Conservation (phyloP, 1,284 basidiomycete genomes). For the Laetiporus sulphureus region DNA sequence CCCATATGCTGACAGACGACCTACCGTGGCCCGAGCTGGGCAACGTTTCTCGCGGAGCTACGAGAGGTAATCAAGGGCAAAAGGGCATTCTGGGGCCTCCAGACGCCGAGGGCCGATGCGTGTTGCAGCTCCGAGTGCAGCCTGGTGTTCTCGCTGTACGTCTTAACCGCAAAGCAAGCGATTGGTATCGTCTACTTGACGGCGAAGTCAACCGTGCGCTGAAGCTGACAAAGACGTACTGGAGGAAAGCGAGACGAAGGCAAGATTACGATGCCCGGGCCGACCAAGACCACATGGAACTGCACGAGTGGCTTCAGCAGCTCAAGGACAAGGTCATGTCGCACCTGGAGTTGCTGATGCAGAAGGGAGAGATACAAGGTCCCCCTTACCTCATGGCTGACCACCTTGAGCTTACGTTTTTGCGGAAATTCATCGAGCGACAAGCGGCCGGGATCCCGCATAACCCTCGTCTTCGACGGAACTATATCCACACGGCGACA, state of each 20-base stretch:
- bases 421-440: constrained; percentile 73
- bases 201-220: constrained; percentile 68
- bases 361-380: constrained; percentile 76
- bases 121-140: constrained; percentile 70
- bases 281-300: constrained; percentile 80
- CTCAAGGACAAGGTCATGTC: constrained; percentile 82
- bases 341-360: constrained; percentile 74
- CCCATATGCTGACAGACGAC: constrained; percentile 56
- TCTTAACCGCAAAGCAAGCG: constrained; percentile 65
- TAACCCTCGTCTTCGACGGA: constrained; percentile 63
- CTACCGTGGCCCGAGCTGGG: constrained; percentile 78
- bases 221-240: constrained; percentile 77
- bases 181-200: constrained; percentile 73
- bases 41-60: constrained; percentile 76
- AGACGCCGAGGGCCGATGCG: constrained; percentile 62
- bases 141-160: constrained; percentile 70
- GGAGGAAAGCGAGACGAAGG: constrained; percentile 67
- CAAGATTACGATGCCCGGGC: constrained; percentile 78
- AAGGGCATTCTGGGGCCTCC: constrained; percentile 65
- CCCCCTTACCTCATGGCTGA: constrained; percentile 76
- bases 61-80: constrained; percentile 75
- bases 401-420: constrained; percentile 65
- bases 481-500: constrained; percentile 17
- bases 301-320: constrained; percentile 79
- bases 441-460: constrained; percentile 65